A percentile compares a stretch with the other conserved stretches of the same genome.
phyloP scores from a whole-genome alignment of 164 flowering plant species.

The Magnolia sinica region DNA sequence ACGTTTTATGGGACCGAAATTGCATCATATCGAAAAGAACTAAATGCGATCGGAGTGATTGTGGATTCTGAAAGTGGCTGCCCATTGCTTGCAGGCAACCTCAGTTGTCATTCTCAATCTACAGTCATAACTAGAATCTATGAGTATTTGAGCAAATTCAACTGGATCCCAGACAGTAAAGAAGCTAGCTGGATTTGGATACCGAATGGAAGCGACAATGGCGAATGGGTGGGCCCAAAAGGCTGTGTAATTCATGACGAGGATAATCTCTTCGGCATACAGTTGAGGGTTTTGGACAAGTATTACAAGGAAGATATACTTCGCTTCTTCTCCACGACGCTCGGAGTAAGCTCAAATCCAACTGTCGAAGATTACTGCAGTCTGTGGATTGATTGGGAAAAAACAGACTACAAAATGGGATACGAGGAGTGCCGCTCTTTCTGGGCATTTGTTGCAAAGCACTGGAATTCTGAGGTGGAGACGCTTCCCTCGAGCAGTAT shows the following conservation, averaged over 20 bases:
- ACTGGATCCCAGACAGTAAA: constrained; percentile 38
- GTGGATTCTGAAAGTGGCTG: constrained; percentile 34
- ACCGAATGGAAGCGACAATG: constrained; percentile 38
- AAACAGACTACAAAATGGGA: constrained; percentile 23
- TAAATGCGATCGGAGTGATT: constrained; percentile 43
- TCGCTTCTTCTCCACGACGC: constrained; percentile 33
- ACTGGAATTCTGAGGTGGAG: constrained; percentile 28
- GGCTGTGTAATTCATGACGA: constrained; percentile 53
- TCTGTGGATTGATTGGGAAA: constrained; percentile 66
- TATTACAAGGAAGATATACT: constrained; percentile 35
- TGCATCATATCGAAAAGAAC: constrained; percentile 35
- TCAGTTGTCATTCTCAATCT: constrained; percentile 30
- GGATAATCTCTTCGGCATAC: constrained; percentile 39
- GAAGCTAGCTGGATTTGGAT: constrained; percentile 43
- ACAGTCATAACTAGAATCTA: constrained; percentile 42
- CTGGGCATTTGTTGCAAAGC: constrained; percentile 39
- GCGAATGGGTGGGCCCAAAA: constrained; percentile 43
- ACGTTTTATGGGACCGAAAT: constrained; percentile 45
- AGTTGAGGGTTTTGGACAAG: constrained; percentile 38
- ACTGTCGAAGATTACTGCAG: constrained; percentile 41
- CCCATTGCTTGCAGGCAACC: constrained; percentile 35
- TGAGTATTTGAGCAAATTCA: constrained; percentile 24
- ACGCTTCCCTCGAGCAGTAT: constrained; percentile 25
- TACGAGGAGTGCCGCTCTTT: constrained; percentile 46
- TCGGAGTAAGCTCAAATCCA: constrained; percentile 41